phyloP scores from a whole-genome alignment of 2,329 filamentous ascomycete species.

The Exserohilum rostratum region DNA sequence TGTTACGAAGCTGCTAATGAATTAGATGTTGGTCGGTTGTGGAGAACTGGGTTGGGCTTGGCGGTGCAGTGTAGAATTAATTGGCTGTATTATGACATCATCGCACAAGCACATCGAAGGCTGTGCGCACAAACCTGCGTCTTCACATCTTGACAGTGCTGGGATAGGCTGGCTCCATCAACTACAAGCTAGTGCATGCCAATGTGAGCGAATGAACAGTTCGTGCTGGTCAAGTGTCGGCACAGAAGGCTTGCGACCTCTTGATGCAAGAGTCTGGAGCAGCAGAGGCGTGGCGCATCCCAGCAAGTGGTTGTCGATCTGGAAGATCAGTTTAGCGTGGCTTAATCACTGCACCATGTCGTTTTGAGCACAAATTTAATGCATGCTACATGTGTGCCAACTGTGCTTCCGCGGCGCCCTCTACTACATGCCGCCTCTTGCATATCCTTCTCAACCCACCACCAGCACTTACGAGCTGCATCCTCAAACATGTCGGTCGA shows the following conservation, averaged over 20 bases:
- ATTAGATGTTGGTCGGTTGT: constrained; percentile 31
- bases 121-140: neutral
- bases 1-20: constrained; percentile 67
- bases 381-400: too few relatives aligned
- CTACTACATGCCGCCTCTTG: too few relatives aligned
- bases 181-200: neutral
- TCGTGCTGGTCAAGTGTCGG: too few relatives aligned
- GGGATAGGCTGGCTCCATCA: neutral
- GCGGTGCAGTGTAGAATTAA: neutral
- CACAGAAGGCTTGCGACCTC: neutral
- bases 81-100: constrained; percentile 1
- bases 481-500: neutral
- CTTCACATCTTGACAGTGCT: neutral
- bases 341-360: neutral
- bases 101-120: neutral
- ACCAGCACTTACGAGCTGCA: neutral
- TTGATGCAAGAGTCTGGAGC: neutral
- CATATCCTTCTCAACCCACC: too few relatives aligned
- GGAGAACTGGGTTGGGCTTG: neutral
- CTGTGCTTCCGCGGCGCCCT: too few relatives aligned
- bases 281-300: neutral
- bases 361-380: neutral
- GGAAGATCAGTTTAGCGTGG: neutral
- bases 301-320: neutral
- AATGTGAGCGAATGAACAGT: neutral